phyloP scores from a whole-genome alignment of 2,329 filamentous ascomycete species.

The Pseudocercospora ulei region DNA sequence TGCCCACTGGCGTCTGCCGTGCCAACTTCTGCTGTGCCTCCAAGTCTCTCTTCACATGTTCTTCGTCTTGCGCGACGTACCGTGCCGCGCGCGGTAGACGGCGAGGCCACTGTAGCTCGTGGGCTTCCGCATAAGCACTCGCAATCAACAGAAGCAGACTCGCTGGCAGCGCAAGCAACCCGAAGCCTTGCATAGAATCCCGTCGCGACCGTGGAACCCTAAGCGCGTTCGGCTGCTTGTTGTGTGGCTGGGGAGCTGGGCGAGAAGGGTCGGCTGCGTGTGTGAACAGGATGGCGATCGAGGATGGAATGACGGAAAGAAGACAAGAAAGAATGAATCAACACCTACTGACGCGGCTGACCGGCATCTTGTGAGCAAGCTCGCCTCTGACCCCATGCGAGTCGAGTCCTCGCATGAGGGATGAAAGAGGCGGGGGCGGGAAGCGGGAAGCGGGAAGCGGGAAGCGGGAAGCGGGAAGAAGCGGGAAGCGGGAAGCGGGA shows the following conservation, averaged over 20 bases:
- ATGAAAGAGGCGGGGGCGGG: too few species aligned
- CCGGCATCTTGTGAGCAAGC: too few species aligned
- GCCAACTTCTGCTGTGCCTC: constrained; percentile 36
- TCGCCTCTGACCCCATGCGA: too few species aligned
- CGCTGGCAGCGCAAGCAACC: constrained; percentile 26
- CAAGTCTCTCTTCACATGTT: constrained; percentile 37
- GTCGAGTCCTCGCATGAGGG: too few species aligned
- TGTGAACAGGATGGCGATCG: too few species aligned
- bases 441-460: neutral
- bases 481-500: neutral
- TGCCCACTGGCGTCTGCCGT: constrained; percentile 47
- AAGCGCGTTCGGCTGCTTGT: constrained; percentile 3
- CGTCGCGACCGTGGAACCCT: neutral
- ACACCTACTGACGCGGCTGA: too few species aligned
- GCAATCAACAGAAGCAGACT: constrained; percentile 23
- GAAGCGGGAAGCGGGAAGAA: neutral
- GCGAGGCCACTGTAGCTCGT: constrained; percentile 40
- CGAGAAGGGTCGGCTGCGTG: neutral
- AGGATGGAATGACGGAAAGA: too few species aligned
- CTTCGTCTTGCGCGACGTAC: constrained; percentile 43
- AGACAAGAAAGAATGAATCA: too few species aligned
- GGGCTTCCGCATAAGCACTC: constrained; percentile 6
- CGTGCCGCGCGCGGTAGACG: constrained; percentile 41
- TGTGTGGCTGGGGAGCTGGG: constrained; percentile 5
- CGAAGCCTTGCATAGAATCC: constrained; percentile 22